Evolutionary conservation across 2,329 filamentous ascomycete genomes (phyloP).

Genomic region (Xylaria arbuscula): DNA sequence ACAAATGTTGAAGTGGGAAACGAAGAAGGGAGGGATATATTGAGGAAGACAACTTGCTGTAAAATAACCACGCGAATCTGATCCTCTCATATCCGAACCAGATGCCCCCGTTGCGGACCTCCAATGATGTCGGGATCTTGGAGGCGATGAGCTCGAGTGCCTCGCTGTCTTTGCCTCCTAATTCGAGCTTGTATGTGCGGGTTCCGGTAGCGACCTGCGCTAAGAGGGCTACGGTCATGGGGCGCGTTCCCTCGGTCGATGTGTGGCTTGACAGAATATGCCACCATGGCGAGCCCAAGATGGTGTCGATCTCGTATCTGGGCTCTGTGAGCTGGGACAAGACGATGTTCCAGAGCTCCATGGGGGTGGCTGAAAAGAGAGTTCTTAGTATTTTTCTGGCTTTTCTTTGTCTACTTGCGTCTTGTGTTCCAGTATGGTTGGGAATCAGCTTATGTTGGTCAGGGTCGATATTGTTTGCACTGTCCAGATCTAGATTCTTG

Average conservation of each 20-base stretch:
- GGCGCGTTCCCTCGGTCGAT: background rate
- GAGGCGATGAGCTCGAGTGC: background rate
- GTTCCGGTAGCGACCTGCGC: background rate
- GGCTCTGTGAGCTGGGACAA: conserved; percentile 8
- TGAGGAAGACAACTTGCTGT: background rate
- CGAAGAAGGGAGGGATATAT: background rate
- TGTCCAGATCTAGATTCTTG: background rate
- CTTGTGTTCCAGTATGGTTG: background rate
- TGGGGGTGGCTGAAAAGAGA: background rate
- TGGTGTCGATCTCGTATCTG: conserved; percentile 1
- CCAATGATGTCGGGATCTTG: conserved; percentile 5
- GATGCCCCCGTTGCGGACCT: background rate
- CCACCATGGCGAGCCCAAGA: conserved; percentile 1
- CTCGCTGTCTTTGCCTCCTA: conserved; percentile 4
- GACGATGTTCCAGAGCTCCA: conserved; percentile 6
- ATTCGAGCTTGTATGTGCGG: conserved; percentile 1
- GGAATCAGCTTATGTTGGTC: background rate
- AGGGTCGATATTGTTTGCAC: background rate
- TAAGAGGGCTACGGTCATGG: background rate
- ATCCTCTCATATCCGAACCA: conserved; percentile 10
- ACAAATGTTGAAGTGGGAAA: background rate
- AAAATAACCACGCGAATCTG: conserved; percentile 20
- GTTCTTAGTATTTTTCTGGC: background rate
- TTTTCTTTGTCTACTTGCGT: background rate
- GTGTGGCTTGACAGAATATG: conserved; percentile 1